Conservation (phyloP, 2,329 filamentous ascomycete genomes). For the Aschersonia sp. region DNA sequence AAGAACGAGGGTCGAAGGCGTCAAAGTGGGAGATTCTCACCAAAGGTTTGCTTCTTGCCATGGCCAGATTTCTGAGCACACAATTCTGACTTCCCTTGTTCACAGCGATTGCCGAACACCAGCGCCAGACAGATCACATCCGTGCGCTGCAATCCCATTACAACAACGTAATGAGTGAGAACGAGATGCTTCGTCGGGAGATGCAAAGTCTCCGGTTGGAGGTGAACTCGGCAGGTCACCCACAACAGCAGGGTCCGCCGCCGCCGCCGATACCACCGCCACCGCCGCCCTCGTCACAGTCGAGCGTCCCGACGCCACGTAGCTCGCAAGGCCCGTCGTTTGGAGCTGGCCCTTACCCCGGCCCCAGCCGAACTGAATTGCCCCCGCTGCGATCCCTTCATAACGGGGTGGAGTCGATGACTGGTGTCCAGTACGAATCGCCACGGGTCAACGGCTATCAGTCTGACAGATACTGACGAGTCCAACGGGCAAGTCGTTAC, state of each 20-base stretch:
- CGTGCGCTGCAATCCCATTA: slow-evolving; percentile 31
- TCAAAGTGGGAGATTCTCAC: slow-evolving; percentile 84
- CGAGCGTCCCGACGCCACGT: neutral
- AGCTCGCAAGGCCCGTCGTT: slow-evolving; percentile 9
- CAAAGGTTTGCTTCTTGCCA: slow-evolving; percentile 41
- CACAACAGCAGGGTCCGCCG: slow-evolving; percentile 9
- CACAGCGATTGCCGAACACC: slow-evolving; percentile 46
- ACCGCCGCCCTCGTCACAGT: slow-evolving; percentile 5
- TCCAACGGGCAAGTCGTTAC: neutral
- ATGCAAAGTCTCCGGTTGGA: slow-evolving; percentile 30
- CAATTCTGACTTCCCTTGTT: neutral
- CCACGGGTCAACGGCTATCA: slow-evolving; percentile 33
- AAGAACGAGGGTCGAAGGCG: slow-evolving; percentile 69
- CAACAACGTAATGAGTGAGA: slow-evolving; percentile 25
- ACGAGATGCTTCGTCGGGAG: slow-evolving; percentile 34
- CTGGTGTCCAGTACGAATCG: slow-evolving; percentile 47
- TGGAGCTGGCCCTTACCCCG: slow-evolving; percentile 15
- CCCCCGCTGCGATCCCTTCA: slow-evolving; percentile 42
- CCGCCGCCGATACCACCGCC: slow-evolving; percentile 10
- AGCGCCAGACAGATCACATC: slow-evolving; percentile 35
- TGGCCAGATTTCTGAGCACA: neutral
- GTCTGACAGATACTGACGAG: slow-evolving; percentile 19
- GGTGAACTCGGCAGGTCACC: slow-evolving; percentile 8
- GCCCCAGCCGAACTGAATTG: slow-evolving; percentile 30
- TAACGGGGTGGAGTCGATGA: slow-evolving; percentile 45